Percentiles rank a stretch among this genome's conserved stretches.
Conservation (phyloP, 2,329 filamentous ascomycete species). For the Verticillium longisporum region DNA sequence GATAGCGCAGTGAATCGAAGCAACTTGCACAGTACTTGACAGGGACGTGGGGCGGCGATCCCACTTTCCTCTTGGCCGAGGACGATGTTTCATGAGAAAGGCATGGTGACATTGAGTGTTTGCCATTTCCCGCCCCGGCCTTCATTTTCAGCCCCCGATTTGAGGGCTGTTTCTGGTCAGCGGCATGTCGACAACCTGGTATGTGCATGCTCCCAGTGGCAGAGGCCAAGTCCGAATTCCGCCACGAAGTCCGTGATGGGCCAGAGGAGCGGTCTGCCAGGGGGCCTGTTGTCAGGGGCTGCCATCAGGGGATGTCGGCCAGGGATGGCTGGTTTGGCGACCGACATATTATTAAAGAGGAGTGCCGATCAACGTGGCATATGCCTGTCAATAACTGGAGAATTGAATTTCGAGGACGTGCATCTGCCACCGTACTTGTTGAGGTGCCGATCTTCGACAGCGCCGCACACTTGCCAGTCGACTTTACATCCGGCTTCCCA, state of each 20-base stretch:
- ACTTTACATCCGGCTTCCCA: too few relatives aligned
- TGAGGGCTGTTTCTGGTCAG: constrained; percentile 22
- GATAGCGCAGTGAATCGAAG: constrained; percentile 28
- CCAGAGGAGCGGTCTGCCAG: constrained; percentile 23
- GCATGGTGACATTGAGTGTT: constrained; percentile 30
- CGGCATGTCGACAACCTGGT: constrained; percentile 41
- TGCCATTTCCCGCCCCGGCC: constrained; percentile 31
- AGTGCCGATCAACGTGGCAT: too few relatives aligned
- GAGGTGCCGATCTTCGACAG: too few relatives aligned
- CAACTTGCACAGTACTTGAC: constrained; percentile 43
- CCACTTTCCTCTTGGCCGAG: constrained; percentile 24
- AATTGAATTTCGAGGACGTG: too few relatives aligned
- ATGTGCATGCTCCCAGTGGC: constrained; percentile 28
- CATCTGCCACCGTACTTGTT: too few relatives aligned
- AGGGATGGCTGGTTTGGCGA: not conserved
- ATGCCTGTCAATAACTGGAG: too few relatives aligned
- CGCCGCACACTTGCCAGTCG: too few relatives aligned
- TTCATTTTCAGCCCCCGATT: constrained; percentile 17
- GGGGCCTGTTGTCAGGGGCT: constrained; percentile 7
- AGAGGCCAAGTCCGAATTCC: constrained; percentile 36
- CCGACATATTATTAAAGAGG: not conserved
- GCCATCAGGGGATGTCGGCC: not conserved
- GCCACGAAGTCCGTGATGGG: constrained; percentile 44
- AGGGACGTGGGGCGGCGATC: constrained; percentile 36
- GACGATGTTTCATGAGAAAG: constrained; percentile 15